Conservation (phyloP, 371 early-diverging fungal genomes). For the Mortierella sp. region DNA sequence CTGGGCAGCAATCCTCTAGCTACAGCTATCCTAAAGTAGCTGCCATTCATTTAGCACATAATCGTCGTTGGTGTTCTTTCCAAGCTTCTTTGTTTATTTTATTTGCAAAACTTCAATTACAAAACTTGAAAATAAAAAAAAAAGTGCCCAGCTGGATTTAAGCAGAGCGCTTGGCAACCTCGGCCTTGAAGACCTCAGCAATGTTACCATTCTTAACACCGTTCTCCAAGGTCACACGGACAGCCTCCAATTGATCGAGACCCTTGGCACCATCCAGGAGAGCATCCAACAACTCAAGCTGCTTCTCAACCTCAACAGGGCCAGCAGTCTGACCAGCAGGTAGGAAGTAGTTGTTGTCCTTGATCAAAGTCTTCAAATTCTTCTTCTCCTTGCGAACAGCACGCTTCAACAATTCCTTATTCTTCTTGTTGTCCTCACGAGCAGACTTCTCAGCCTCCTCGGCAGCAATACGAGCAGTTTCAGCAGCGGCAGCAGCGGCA, state of each 20-base stretch:
- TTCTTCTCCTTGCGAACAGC: constrained; percentile 93
- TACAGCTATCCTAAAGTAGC: too few species aligned
- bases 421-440: constrained; percentile 81
- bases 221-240: constrained; percentile 68
- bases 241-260: constrained; percentile 66
- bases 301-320: constrained; percentile 70
- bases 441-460: constrained; percentile 72
- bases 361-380: constrained; percentile 83
- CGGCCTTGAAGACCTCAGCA: constrained; percentile 64
- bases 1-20: too few species aligned
- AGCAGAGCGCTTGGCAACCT: constrained; percentile 56
- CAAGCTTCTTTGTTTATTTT: not conserved
- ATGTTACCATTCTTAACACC: constrained; percentile 68
- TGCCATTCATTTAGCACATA: too few species aligned
- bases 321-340: constrained; percentile 65
- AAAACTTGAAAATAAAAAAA: too few species aligned
- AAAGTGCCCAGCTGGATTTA: too few species aligned
- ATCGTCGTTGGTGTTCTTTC: too few species aligned
- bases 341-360: constrained; percentile 86
- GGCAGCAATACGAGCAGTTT: constrained; percentile 57
- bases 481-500: constrained; percentile 60
- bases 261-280: constrained; percentile 77
- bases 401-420: constrained; percentile 82
- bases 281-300: constrained; percentile 76
- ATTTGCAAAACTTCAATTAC: too few species aligned